Evolutionary conservation across 805 yeast genomes (phyloP), one percentile per base, ranked within the genome.

Genomic region (Candida silvicultrix): DNA sequence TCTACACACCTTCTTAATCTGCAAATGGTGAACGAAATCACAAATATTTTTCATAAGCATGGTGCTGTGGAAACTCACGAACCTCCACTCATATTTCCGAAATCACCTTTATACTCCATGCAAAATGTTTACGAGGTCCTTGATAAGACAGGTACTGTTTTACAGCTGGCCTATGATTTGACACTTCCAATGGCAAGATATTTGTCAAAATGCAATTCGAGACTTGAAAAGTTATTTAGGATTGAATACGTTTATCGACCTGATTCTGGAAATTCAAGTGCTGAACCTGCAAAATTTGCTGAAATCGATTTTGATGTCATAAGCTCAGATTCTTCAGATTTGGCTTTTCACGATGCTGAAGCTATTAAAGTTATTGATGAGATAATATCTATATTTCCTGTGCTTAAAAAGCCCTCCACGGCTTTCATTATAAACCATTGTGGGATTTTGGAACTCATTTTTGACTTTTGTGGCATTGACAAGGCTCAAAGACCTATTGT

Each of bases 291-390:
- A 22, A 80, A 78, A 55, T 89, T 82, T 60, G 79, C 84, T 28
- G 96, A 95, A 48, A 80, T 89, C 36, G 95, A 85, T 56, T 90
- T 92, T 64, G 98, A 94, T 64, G 83, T 89, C 21, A 70, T 85
- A 2, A 71, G 85, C 0, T 68, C 71, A n/a, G 74, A 69, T 31
- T 55, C 73, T 1, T 53, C 66, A 1, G 77, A 76, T 40, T 61
- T 75, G 10, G 68, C 80, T 2, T 74, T 77, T 40, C 75, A 84
- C 52, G 98, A 94, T 60, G 97, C 97, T 0, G 99, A 94, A 58
- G 79, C 92, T 48, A 69, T 94, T 41, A 85, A 85, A 52, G 86
- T 89, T 1, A 73, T 88, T 32, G 90, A 85, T 57, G 96, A 90
- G 54, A 71, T 89, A 5, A 62, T 87, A 2, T 61, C 71, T 0